A percentile compares a stretch with the other conserved stretches of the same genome.
These are phyloP conservation scores for Candolleomyces eurysporus DNA, from an alignment of 768 basidiomycete species.

Conservation along the genomic window DNA sequence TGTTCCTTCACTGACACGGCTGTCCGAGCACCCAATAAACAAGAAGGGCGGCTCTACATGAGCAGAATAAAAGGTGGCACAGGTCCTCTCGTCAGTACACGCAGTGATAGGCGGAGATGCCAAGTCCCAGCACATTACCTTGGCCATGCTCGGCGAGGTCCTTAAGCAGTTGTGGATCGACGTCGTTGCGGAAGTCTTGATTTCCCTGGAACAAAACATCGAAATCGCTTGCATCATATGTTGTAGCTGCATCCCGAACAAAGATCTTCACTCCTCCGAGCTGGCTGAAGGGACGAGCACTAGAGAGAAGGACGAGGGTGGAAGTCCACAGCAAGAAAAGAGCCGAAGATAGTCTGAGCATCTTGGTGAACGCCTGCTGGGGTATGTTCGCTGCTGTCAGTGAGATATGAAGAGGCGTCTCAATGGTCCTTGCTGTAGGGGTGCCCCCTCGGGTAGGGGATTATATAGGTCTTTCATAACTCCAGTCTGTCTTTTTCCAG, in stretches of 20 bases:
- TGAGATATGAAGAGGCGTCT: too few species aligned
- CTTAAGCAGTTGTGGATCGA: conserved; percentile 18
- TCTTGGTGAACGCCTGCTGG: too few species aligned
- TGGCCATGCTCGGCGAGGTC: conserved; percentile 30
- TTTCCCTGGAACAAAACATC: conserved; percentile 21
- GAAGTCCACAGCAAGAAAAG: too few species aligned
- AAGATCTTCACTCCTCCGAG: not conserved
- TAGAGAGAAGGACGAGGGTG: not conserved
- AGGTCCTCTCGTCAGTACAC: not conserved
- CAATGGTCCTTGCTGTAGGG: too few species aligned
- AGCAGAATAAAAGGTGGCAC: conserved; percentile 2
- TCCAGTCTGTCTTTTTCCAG: too few species aligned
- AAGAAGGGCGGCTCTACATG: conserved; percentile 15
- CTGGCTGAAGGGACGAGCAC: not conserved
- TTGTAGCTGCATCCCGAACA: not conserved
- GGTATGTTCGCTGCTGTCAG: too few species aligned
- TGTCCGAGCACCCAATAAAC: conserved; percentile 11
- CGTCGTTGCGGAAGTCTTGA: conserved; percentile 23
- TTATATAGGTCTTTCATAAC: too few species aligned
- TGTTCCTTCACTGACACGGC: conserved; percentile 9
- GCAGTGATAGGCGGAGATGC: not conserved
- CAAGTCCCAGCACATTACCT: conserved; percentile 17
- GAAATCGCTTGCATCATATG: not conserved
- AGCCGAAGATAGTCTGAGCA: too few species aligned
- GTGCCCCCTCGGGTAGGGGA: too few species aligned